Percentiles rank a stretch among this genome's conserved stretches.
phyloP scores from a whole-genome alignment of 768 basidiomycete genomes.

The Psilocybe subaeruginosa region DNA sequence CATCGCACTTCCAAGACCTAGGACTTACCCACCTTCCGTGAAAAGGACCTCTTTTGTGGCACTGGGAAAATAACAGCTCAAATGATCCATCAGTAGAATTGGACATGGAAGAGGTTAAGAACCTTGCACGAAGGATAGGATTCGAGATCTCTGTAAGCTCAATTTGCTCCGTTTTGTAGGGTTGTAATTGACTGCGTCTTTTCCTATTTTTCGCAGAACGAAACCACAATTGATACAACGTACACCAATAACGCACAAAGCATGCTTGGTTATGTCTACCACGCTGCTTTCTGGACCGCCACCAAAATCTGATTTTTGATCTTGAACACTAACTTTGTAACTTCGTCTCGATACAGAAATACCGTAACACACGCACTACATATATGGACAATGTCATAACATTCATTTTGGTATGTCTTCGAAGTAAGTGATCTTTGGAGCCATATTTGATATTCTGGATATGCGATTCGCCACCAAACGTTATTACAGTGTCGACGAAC shows the following conservation, averaged over 20 bases:
- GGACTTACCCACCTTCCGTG: neutral
- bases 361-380: neutral
- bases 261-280: constrained; percentile 87
- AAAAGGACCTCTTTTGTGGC: constrained; percentile 92
- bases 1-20: neutral
- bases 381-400: neutral
- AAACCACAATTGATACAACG: constrained; percentile 77
- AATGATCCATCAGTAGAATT: constrained; percentile 87
- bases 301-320: constrained; percentile 30
- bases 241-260: constrained; percentile 84
- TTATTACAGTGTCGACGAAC: neutral
- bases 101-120: constrained; percentile 87
- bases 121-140: constrained; percentile 70
- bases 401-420: neutral
- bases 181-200: no score
- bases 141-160: constrained; percentile 78
- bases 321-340: neutral
- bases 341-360: neutral
- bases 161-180: neutral
- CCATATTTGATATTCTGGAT: neutral
- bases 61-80: constrained; percentile 88
- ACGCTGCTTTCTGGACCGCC: constrained; percentile 85
- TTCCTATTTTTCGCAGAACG: constrained; percentile 54
- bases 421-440: neutral
- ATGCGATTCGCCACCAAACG: neutral